Conservation (phyloP, 2,329 filamentous ascomycete species). For the Trichocomaceae sp. region DNA sequence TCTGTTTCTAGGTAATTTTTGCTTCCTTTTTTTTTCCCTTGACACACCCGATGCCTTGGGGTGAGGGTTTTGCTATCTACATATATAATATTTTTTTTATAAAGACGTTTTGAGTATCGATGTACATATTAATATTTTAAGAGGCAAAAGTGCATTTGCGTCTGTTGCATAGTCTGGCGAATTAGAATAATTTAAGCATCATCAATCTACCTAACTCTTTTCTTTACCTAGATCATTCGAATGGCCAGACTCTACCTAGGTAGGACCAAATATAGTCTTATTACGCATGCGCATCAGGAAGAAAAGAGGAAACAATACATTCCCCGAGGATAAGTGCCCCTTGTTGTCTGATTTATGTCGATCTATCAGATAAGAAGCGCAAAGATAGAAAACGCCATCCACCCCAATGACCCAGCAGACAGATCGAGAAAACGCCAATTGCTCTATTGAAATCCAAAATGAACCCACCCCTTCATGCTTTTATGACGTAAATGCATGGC, state of each 20-base stretch:
- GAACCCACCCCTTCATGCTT: neutral
- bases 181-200: neutral
- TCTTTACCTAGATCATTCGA: too few species aligned
- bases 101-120: neutral
- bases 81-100: neutral
- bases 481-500: neutral
- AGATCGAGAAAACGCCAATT: neutral
- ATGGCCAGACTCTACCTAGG: too few species aligned
- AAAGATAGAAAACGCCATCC: neutral
- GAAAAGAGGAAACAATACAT: too few species aligned
- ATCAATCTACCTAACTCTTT: too few species aligned
- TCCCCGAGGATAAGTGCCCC: too few species aligned
- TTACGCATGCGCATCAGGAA: too few species aligned
- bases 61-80: neutral
- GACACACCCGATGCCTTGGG: neutral
- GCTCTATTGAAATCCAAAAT: neutral
- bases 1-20: neutral
- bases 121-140: neutral
- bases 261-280: too few species aligned
- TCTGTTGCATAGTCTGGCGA: neutral
- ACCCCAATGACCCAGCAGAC: neutral
- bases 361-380: too few species aligned
- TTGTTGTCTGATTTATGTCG: too few species aligned
- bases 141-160: neutral
- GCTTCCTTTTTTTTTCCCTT: neutral